Evolutionary conservation across 2,329 filamentous ascomycete species (phyloP).

Genomic region (Podosphaera xanthii): DNA sequence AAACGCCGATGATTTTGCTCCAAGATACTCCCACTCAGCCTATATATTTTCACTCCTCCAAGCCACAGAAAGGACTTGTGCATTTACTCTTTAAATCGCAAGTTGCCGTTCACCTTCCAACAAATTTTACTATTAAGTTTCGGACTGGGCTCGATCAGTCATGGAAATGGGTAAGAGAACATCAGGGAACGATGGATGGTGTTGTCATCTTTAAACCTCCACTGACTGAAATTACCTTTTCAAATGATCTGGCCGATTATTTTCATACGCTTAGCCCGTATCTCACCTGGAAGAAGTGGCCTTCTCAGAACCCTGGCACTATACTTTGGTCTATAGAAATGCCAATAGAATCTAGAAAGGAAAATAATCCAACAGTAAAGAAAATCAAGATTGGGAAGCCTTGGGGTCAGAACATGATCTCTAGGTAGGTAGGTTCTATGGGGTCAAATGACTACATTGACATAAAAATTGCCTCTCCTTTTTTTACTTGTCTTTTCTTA

Average conservation of each 20-base stretch:
- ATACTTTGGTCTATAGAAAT: slow-evolving; percentile 46
- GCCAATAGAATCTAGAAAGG: slow-evolving; percentile 29
- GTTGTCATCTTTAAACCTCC: slow-evolving; percentile 28
- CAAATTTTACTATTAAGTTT: slow-evolving; percentile 52
- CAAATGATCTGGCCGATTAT: slow-evolving; percentile 20
- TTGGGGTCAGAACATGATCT: slow-evolving; percentile 15
- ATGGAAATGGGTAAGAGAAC: slow-evolving; percentile 52
- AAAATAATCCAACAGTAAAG: slow-evolving; percentile 32
- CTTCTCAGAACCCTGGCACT: slow-evolving; percentile 45
- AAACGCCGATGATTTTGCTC: slow-evolving; percentile 23
- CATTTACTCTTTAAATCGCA: slow-evolving; percentile 31
- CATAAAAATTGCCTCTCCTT: no score
- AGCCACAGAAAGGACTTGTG: slow-evolving; percentile 13
- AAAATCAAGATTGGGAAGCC: slow-evolving; percentile 15
- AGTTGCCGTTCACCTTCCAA: slow-evolving; percentile 24
- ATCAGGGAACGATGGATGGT: slow-evolving; percentile 39
- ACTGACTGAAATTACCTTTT: slow-evolving; percentile 10
- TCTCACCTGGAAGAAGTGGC: slow-evolving; percentile 28
- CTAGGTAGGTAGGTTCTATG: slow-evolving; percentile 9
- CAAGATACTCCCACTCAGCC: slow-evolving; percentile 17
- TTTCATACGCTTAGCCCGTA: slow-evolving; percentile 33
- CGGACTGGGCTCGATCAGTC: slow-evolving; percentile 25
- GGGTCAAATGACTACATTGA: not conserved
- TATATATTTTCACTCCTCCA: slow-evolving; percentile 26
- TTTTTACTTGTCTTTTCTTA: not conserved